Conservation (phyloP, 176 grass and related monocot species). For the Carex littledalei region DNA sequence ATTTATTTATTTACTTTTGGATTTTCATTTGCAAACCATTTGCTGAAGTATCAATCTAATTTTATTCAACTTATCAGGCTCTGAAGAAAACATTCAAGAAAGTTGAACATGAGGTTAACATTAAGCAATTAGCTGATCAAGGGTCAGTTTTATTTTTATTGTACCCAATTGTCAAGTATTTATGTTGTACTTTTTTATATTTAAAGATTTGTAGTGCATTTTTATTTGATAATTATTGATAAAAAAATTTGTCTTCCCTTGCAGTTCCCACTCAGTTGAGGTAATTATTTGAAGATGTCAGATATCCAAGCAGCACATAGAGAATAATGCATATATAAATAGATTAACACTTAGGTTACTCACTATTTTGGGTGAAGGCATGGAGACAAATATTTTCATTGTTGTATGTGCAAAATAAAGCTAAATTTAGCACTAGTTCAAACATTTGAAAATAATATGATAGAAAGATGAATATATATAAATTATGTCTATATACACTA, state of each 20-base stretch:
- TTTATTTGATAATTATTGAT: conserved; percentile 5
- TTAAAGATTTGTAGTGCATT: not conserved
- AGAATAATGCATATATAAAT: not conserved
- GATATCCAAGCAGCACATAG: not conserved
- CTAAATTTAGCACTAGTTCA: not conserved
- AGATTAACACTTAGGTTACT: not conserved
- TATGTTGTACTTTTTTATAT: conserved; percentile 2
- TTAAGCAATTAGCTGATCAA: conserved; percentile 27
- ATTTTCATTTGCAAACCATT: not conserved
- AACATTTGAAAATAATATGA: not conserved
- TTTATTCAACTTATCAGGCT: conserved; percentile 14
- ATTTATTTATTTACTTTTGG: too few relatives aligned
- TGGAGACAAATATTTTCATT: not conserved
- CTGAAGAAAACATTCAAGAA: conserved; percentile 43
- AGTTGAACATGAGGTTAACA: conserved; percentile 37
- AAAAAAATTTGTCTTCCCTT: conserved; percentile 5
- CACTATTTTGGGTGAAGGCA: not conserved
- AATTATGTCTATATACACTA: not conserved
- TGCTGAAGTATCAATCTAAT: not conserved
- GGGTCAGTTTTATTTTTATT: conserved; percentile 5
- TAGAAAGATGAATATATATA: not conserved
- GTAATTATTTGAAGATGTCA: conserved; percentile 9
- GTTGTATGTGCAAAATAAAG: not conserved
- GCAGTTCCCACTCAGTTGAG: conserved; percentile 33
- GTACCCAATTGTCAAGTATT: not conserved